Base-by-base conservation (phyloP, 2,329 filamentous ascomycete species). In the Microsporum audouinii region DNA sequence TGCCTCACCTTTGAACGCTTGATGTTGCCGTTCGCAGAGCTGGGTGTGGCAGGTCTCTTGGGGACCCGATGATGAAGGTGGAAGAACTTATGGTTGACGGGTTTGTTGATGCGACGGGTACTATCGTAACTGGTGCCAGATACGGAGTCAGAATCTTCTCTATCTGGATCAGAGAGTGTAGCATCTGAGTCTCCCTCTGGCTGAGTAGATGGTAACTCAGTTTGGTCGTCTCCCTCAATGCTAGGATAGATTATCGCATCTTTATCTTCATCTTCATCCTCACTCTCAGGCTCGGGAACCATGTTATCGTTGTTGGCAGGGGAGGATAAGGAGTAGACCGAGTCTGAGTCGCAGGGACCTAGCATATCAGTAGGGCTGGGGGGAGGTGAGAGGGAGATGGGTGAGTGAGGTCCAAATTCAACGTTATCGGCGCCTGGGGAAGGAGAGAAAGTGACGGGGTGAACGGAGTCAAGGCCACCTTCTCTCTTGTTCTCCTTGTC, bases 11-110 rank as follows among this genome's bases (percentile, higher is more conserved):
- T 55, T 23, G 31, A 6, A 34, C 51, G 51, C n/a, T 55, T 55
- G n/a, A 14, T 8, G 17, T 17, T n/a, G 5, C 33, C 45, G 23
- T 27, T 33, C 29, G 14, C 12, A 55, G 17, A 4, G 17, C 31
- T 34, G n/a, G 4, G 2, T 4, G 51, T 31, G 12, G 29, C 31
- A 7, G 12, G n/a, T 23, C 51, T 12, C 33, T 55, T 55, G 2
- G 31, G 6, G 5, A 55, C 23, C 3, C 51, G 51, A 8, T 55
- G 51, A 17, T 55, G 51, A 7, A 55, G 51, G 17, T 55, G 36
- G 51, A 55, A 55, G 14, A 55, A 55, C n/a, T 55, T 29, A 17
- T 55, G 51, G 51, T 55, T 55, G 14, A 55, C 51, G 14, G 51
- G 31, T 31, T 34, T 55, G 17, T 55, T 55, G 51, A 31, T 55